These are phyloP conservation scores for Hygrophorus pudorinus DNA, from an alignment of 768 basidiomycete genomes.

Conservation along the genomic window DNA sequence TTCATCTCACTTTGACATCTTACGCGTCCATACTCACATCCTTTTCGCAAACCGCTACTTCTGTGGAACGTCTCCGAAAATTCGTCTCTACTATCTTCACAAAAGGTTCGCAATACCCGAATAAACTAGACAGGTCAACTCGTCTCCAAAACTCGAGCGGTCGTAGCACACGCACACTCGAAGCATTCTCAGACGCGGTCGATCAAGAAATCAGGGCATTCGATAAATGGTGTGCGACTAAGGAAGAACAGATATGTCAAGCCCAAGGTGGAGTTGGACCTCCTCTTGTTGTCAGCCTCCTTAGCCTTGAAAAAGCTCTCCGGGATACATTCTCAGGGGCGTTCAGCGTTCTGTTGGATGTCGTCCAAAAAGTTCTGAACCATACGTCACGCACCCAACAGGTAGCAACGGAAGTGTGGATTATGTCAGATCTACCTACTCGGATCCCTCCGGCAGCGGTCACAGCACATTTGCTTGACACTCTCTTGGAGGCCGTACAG, in stretches of 20 bases:
- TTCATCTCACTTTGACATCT: conserved; percentile 58
- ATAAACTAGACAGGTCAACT: conserved; percentile 4
- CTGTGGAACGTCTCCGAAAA: conserved; percentile 48
- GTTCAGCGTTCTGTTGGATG: conserved; percentile 45
- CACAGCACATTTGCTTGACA: conserved; percentile 52
- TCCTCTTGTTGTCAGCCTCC: conserved; percentile 50
- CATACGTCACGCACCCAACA: conserved; percentile 15
- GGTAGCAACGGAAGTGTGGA: neutral
- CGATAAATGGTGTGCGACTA: conserved; percentile 59
- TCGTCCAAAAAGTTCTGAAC: conserved; percentile 30
- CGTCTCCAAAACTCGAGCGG: neutral
- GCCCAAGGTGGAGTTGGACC: conserved; percentile 39
- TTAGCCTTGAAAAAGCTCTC: conserved; percentile 51
- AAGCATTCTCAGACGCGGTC: conserved; percentile 75
- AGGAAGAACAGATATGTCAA: conserved; percentile 59
- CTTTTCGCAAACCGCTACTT: conserved; percentile 51
- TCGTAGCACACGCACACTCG: conserved; percentile 46
- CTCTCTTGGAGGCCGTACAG: conserved; percentile 46
- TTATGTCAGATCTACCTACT: neutral
- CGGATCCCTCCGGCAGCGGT: conserved; percentile 36
- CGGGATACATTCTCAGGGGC: conserved; percentile 45
- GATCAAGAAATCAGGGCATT: conserved; percentile 48
- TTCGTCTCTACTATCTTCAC: conserved; percentile 45
- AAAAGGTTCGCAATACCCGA: conserved; percentile 13
- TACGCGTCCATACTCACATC: conserved; percentile 55